These are phyloP conservation scores for Lepidopterella palustris DNA, from an alignment of 495 filamentous ascomycete species.

Conservation along the genomic window DNA sequence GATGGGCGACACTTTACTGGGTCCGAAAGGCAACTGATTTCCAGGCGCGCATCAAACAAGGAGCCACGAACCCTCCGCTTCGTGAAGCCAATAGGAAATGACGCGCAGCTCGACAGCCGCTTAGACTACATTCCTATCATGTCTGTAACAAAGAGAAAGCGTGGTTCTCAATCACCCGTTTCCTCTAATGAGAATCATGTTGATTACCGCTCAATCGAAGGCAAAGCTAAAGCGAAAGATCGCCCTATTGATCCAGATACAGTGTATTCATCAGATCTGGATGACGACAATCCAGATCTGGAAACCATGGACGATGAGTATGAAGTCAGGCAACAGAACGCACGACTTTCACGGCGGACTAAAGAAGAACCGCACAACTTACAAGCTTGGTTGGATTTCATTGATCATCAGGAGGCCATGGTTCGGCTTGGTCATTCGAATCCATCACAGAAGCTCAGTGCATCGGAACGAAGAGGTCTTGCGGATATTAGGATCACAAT, in stretches of 20 bases:
- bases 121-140: constrained; percentile 25
- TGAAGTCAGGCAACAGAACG: constrained; percentile 45
- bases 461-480: constrained; percentile 57
- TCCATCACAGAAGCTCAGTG: constrained; percentile 39
- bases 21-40: constrained; percentile 7
- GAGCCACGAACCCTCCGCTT: constrained; percentile 2
- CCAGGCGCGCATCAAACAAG: constrained; percentile 1
- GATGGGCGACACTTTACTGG: background rate
- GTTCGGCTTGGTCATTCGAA: constrained; percentile 40
- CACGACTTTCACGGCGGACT: constrained; percentile 53
- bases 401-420: constrained; percentile 65
- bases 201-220: constrained; percentile 65
- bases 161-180: constrained; percentile 10
- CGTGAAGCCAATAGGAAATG: background rate
- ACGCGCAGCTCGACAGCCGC: background rate
- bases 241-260: constrained; percentile 41
- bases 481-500: constrained; percentile 74
- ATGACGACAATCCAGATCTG: constrained; percentile 33
- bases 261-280: constrained; percentile 48
- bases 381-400: constrained; percentile 66
- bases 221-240: constrained; percentile 46
- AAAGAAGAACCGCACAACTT: constrained; percentile 60
- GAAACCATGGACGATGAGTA: constrained; percentile 29
- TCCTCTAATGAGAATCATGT: constrained; percentile 28
- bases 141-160: constrained; percentile 25